phyloP scores from a whole-genome alignment of 495 filamentous ascomycete genomes.

The Hyaloscypha variabilis region DNA sequence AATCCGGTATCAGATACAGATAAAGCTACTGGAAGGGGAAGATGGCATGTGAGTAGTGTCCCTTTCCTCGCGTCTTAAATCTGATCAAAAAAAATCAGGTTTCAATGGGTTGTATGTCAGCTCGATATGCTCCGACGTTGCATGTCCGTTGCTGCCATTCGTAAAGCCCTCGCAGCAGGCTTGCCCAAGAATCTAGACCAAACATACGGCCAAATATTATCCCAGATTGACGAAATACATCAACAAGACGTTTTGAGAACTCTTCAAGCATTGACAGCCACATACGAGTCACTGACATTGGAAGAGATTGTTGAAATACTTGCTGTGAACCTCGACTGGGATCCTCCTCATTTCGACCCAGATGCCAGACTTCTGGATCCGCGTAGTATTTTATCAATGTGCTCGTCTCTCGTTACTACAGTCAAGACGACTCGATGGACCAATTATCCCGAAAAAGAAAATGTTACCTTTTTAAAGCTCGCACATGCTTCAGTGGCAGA shows the following conservation, averaged over 20 bases:
- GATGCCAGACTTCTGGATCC: slow-evolving; percentile 19
- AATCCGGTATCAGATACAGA: slow-evolving; percentile 34
- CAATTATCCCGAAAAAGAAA: background rate
- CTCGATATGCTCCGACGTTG: slow-evolving; percentile 23
- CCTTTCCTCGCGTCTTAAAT: background rate
- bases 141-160: slow-evolving; percentile 12
- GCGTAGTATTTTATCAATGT: slow-evolving; percentile 13
- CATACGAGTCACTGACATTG: slow-evolving; percentile 10
- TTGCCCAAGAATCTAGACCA: slow-evolving; percentile 19
- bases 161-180: slow-evolving; percentile 12
- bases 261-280: slow-evolving; percentile 7
- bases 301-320: slow-evolving; percentile 22
- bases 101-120: slow-evolving; percentile 26
- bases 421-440: slow-evolving; percentile 1
- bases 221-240: slow-evolving; percentile 13
- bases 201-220: slow-evolving; percentile 19
- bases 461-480: slow-evolving; percentile 11
- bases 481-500: slow-evolving; percentile 26
- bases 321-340: slow-evolving; percentile 14
- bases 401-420: slow-evolving; percentile 18
- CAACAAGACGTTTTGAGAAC: slow-evolving; percentile 14
- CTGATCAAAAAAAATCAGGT: slow-evolving; percentile 16
- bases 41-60: slow-evolving; percentile 27
- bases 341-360: slow-evolving; percentile 13
- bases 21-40: slow-evolving; percentile 34